Evolutionary conservation across 768 basidiomycete genomes (phyloP).

Genomic region (Rhodotorula paludigena): DNA sequence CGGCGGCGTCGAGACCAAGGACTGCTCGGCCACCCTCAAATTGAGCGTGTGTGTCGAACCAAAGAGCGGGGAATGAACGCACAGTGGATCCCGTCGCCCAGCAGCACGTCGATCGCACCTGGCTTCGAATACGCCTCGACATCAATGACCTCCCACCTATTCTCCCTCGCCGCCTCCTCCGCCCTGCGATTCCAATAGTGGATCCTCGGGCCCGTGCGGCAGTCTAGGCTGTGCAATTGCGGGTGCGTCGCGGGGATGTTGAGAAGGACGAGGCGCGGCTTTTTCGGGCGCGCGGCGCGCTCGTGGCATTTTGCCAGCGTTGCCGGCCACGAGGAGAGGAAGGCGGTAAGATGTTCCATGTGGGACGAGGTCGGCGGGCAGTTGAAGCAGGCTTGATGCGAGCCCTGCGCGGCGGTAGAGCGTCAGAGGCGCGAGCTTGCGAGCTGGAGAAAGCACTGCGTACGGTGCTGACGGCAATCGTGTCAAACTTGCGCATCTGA

Average conservation of each 20-base stretch:
- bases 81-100: constrained; percentile 20
- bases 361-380: constrained; percentile 5
- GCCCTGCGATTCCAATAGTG: constrained; percentile 13
- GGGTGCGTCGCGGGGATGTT: constrained; percentile 15
- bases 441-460: neutral
- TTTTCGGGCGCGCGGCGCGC: neutral
- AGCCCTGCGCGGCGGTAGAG: constrained; percentile 1
- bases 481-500: constrained; percentile 3
- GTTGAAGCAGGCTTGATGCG: constrained; percentile 1
- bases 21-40: neutral
- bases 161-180: neutral
- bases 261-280: constrained; percentile 1
- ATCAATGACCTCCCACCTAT: constrained; percentile 12
- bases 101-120: neutral
- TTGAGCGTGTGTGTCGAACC: neutral
- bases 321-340: neutral
- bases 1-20: neutral
- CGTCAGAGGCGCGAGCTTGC: too few species aligned
- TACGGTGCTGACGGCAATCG: constrained; percentile 19
- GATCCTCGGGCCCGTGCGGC: constrained; percentile 11
- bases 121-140: neutral
- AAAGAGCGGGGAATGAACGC: neutral
- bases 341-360: neutral
- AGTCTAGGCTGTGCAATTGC: neutral
- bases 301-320: neutral